Base-by-base conservation (phyloP, 176 grass and related monocot genomes). In the Aegilops umbellulata region DNA sequence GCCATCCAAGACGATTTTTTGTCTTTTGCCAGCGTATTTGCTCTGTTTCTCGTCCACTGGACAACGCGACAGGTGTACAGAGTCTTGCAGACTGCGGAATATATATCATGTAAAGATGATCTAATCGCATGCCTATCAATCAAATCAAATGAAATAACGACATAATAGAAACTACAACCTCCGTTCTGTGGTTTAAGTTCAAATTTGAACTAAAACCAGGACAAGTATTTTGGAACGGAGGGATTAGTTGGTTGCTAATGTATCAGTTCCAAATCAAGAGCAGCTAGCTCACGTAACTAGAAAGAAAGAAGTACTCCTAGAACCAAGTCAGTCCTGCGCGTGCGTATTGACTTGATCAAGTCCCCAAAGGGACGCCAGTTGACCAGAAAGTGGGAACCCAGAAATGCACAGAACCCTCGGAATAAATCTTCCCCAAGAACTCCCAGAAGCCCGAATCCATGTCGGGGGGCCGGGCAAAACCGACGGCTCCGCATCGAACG, bases 211-310 rank as follows among this genome's bases (percentile, higher is more conserved):
- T 39, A 39, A 39, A 39, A 39, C 38, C 8, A 39, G 8, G 3
- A 42, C 39, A 0, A 41, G 10, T 42, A 42, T 42, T 42, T 42
- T 11, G 39, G 10, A 42, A 42, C 3, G 10, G 39, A 42, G 39
- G 39, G 39, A 42, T 8, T 10, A 2, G 38, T 42, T 42, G 9
- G 46, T 24, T 66, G 66, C 20, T 35, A 41, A 34, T 35, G 32
- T 69, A 65, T 27, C 30, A 47, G 46, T 47, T 79, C 65, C 41
- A 82, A 55, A 79, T 26, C 80, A 64, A 65, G 19, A 83, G 49
- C 5, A 5, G 3, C 68, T 31, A 64, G 8, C 67, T 47, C 46
- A 47, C 46, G 46, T 47, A 47, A 47, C 1, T 47, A 39, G 38
- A 12, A 12, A n/a, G n/a, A 20, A 55, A 57, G 53, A 57, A 44